These are phyloP conservation scores for Hemileccinum impolitum DNA, from an alignment of 768 basidiomycete genomes.

Conservation along the genomic window DNA sequence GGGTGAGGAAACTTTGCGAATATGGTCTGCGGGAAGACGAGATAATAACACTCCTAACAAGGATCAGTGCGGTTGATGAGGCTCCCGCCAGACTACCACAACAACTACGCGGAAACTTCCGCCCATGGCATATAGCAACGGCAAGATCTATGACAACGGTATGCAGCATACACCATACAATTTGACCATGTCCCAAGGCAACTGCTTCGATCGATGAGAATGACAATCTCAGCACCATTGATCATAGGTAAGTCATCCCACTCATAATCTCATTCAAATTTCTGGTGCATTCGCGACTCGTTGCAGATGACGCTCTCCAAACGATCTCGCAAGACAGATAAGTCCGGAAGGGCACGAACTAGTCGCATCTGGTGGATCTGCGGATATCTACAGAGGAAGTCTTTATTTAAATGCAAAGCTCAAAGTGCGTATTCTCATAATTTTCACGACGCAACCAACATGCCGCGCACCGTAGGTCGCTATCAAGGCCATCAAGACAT, in stretches of 20 bases:
- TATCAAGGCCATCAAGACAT: conserved; percentile 8
- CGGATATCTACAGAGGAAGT: conserved; percentile 5
- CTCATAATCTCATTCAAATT: neutral
- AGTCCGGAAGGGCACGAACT: neutral
- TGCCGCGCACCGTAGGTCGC: neutral
- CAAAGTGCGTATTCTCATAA: neutral
- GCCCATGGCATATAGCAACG: too few relatives aligned
- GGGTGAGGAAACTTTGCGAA: conserved; percentile 22
- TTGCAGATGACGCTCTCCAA: neutral
- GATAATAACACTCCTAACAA: conserved; percentile 11
- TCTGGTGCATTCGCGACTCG: neutral
- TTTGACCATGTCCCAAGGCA: too few relatives aligned
- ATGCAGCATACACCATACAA: too few relatives aligned
- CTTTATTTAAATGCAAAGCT: neutral
- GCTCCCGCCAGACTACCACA: conserved; percentile 1
- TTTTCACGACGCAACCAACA: neutral
- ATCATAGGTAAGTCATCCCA: neutral
- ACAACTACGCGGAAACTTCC: neutral
- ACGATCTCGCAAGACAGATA: neutral
- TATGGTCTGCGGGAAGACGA: conserved; percentile 25
- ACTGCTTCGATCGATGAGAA: too few relatives aligned
- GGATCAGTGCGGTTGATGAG: conserved; percentile 20
- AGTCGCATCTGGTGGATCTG: conserved; percentile 4
- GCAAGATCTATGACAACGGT: too few relatives aligned
- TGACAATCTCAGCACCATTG: too few relatives aligned